Evolutionary conservation across 805 yeast genomes (phyloP), one percentile per base, ranked within the genome.

Genomic region (Candida qinlingensis): DNA sequence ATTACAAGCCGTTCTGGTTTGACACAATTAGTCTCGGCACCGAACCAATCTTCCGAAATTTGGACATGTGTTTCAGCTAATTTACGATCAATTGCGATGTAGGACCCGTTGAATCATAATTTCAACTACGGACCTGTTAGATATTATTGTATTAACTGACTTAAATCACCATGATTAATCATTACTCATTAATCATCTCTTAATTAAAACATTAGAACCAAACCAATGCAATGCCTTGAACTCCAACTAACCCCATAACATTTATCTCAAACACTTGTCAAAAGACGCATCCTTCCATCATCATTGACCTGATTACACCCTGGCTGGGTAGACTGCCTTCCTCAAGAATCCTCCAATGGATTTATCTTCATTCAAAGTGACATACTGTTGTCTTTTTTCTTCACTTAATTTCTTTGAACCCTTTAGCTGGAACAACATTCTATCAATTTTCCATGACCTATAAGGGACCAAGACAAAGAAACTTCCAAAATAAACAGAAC

Each of bases 381-480:
- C 10, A 19, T 33, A 50, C 8, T 36, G 5, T 7, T n/a, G 11
- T 13, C 33, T 48, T 30, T 41, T 37, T 6, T 13, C 33, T 8
- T 44, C 52, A 7, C 40, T 39, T 6, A 43, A 6, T 6, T 34
- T 36, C n/a, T 45, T 47, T 1, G 54, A 42, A 19, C 41, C 50
- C 38, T 45, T 52, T 42, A 50, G 11, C 39, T 56, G 60, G 10
- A 48, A 48, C 11, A 80, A 51, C 58, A 69, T 68, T 41, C 75
- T 62, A 41, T 70, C 55, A 2, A 83, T 76, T 47, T 76, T 67
- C 68, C 72, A 70, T 53, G 80, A 83, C 53, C 90, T 69, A 25
- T 79, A 65, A 0, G 77, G 65, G 2, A 78, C 49, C 47, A 76
- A 63, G 29, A 79, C 48, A 3, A 78, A 6, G 9, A 74, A 57